Conservation (phyloP, 1,139 yeast genomes). For the Lodderomyces margitis region DNA sequence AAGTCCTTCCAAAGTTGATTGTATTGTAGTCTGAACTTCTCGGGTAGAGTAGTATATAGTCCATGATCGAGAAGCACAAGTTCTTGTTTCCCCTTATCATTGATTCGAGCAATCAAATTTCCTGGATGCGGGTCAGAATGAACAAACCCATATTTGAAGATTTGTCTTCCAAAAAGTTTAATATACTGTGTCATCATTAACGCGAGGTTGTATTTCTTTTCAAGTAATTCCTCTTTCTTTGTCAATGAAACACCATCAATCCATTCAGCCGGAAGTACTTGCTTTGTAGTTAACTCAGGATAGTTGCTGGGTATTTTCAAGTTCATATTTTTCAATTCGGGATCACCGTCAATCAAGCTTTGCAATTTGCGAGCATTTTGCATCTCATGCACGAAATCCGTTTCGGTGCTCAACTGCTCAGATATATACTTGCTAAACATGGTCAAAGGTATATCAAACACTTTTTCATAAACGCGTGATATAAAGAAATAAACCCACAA, state of each 20-base stretch:
- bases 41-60: constrained; percentile 55
- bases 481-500: constrained; percentile 54
- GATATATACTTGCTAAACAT: constrained; percentile 58
- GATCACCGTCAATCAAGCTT: constrained; percentile 23
- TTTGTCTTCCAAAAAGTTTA: constrained; percentile 61
- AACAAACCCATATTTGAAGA: constrained; percentile 71
- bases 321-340: constrained; percentile 20
- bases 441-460: constrained; percentile 64
- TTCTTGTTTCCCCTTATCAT: constrained; percentile 46
- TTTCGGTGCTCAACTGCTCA: constrained; percentile 57
- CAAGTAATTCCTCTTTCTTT: constrained; percentile 41
- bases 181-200: constrained; percentile 53
- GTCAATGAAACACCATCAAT: constrained; percentile 65
- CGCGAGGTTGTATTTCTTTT: constrained; percentile 40
- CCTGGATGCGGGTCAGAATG: constrained; percentile 90
- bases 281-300: constrained; percentile 42
- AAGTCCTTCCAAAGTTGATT: constrained; percentile 62
- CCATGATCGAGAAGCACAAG: constrained; percentile 77
- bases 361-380: constrained; percentile 42
- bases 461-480: constrained; percentile 52
- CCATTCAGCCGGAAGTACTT: constrained; percentile 71
- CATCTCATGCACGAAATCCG: constrained; percentile 58
- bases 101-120: constrained; percentile 55
- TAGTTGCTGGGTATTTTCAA: constrained; percentile 52
- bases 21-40: constrained; percentile 54